These are phyloP conservation scores for Rhizodiscina lignyota DNA, from an alignment of 495 filamentous ascomycete genomes.

Conservation along the genomic window DNA sequence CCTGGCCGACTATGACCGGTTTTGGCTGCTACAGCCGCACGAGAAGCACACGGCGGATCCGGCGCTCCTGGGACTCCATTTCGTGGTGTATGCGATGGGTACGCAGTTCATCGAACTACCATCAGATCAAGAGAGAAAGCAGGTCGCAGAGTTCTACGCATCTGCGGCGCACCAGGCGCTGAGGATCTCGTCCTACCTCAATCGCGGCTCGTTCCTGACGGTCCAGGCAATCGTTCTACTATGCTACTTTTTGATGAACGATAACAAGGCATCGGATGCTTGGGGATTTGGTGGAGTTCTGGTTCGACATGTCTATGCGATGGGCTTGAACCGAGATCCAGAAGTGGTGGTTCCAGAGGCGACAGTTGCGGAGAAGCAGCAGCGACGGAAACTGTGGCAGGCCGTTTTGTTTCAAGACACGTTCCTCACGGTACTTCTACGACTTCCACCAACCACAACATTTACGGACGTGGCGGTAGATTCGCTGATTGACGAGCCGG, in stretches of 20 bases:
- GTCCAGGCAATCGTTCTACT: slow-evolving; percentile 61
- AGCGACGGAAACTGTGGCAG: slow-evolving; percentile 58
- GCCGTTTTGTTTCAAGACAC: slow-evolving; percentile 61
- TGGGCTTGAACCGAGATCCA: slow-evolving; percentile 60
- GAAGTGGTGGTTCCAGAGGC: slow-evolving; percentile 46
- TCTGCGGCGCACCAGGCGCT: slow-evolving; percentile 56
- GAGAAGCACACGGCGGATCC: slow-evolving; percentile 38
- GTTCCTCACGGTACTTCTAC: slow-evolving; percentile 58
- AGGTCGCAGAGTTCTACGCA: slow-evolving; percentile 61
- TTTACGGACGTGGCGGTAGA: slow-evolving; percentile 56
- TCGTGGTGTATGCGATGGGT: slow-evolving; percentile 53
- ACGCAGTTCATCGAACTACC: slow-evolving; percentile 52
- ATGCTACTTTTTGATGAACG: slow-evolving; percentile 62
- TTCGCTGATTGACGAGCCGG: slow-evolving; percentile 31
- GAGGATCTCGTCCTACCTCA: slow-evolving; percentile 50
- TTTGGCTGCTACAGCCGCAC: slow-evolving; percentile 37
- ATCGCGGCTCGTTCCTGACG: slow-evolving; percentile 43
- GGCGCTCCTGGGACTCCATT: slow-evolving; percentile 45
- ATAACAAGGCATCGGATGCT: slow-evolving; percentile 57
- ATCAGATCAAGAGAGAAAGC: slow-evolving; percentile 35
- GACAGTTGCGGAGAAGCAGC: slow-evolving; percentile 45
- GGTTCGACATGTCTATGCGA: slow-evolving; percentile 54
- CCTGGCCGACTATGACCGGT: slow-evolving; percentile 52
- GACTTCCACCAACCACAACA: slow-evolving; percentile 51
- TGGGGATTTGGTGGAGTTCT: slow-evolving; percentile 59